Base-by-base conservation (phyloP, 768 basidiomycete species). In the Suillus lakei region DNA sequence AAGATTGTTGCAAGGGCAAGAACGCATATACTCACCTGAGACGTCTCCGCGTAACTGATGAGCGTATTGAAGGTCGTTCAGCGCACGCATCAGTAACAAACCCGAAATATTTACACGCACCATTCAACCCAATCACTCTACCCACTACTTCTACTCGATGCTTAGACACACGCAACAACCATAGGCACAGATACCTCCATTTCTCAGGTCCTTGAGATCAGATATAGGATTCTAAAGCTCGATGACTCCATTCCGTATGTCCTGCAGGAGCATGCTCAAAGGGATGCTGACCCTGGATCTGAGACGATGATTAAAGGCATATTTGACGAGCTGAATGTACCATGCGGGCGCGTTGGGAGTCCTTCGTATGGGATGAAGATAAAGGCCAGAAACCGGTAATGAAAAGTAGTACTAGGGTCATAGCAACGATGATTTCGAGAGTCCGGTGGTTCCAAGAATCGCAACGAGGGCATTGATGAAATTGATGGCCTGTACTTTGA, bases 211-310 rank as follows among this genome's bases (percentile, higher is more conserved):
- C 3, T 67, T 66, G 15, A 87, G 70, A 65, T 84, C 80, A 61
- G 70, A 61, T 13, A 67, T 54, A 18, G 79, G 73, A 64, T 85
- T 73, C 66, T 84, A 77, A 53, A 86, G 61, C 69, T 88, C 87
- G 16, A 87, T 67, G 15, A 69, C 53, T 13, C 85, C 86, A 8
- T 68, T 63, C 60, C 70, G 69, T 26, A 84, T 70, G 60, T 77
- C 77, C 28, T 73, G 61, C 38, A 86, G 62, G 64, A 87, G 69
- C 46, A 72, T 69, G 34, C 76, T 70, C 3, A 83, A 66, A 51
- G 80, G 75, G 46, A 84, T 51, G 6, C 65, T 60, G 59, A 84
- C 64, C 1, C 68, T 67, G 23, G 73, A 72, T 55, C 70, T 66
- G 32, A 61, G 59, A 36, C 60, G 18, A 36, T 62, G 63, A 36